phyloP scores from a whole-genome alignment of 164 flowering plant genomes.

The Aristolochia californica region DNA sequence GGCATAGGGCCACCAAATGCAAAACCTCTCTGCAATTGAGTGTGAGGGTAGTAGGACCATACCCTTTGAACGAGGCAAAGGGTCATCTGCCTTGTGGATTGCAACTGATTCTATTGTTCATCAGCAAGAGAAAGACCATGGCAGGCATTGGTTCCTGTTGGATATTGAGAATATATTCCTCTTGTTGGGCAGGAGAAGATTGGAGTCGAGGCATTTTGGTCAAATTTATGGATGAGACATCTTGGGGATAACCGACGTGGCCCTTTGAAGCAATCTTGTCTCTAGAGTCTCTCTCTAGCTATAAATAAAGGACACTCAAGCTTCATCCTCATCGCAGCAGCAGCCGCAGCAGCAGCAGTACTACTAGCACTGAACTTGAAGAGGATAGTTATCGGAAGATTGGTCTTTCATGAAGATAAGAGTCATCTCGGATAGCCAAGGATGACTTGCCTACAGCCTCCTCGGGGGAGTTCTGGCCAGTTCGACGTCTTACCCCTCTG shows the following conservation, averaged over 20 bases:
- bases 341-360: not conserved
- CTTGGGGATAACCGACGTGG: too few species aligned
- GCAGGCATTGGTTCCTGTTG: too few species aligned
- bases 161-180: too few species aligned
- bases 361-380: not conserved
- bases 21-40: too few species aligned
- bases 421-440: constrained; percentile 47
- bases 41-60: too few species aligned
- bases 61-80: too few species aligned
- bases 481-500: not conserved
- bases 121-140: too few species aligned
- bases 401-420: constrained; percentile 41
- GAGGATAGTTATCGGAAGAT: constrained; percentile 15
- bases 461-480: not conserved
- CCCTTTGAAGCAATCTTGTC: not conserved
- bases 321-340: not conserved
- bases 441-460: constrained; percentile 45
- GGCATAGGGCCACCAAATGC: too few species aligned
- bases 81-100: too few species aligned
- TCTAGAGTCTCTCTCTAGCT: not conserved
- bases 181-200: too few species aligned
- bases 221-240: not conserved
- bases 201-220: too few species aligned
- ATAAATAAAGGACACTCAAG: not conserved
- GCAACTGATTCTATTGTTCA: too few species aligned